Evolutionary conservation across 2,329 filamentous ascomycete genomes (phyloP).

Genomic region (Dothideomycetes sp.): DNA sequence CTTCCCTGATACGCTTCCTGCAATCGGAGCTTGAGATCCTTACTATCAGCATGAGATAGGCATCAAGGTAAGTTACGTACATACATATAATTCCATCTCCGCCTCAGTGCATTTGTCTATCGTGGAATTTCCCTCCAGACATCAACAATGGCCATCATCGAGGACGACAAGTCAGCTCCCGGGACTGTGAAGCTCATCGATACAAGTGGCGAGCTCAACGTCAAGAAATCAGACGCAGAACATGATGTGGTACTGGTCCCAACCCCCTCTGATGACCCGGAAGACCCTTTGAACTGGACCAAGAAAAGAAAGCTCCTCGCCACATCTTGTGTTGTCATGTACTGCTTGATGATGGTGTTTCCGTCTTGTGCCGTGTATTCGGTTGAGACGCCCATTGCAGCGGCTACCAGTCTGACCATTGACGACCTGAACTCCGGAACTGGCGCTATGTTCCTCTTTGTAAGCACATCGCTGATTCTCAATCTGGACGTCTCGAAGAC

Average conservation of each 20-base stretch:
- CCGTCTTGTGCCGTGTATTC: constrained; percentile 23
- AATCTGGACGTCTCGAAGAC: no score
- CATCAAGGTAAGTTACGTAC: no score
- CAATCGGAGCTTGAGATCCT: no score
- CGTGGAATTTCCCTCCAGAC: no score
- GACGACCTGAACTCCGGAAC: constrained; percentile 17
- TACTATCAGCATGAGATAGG: no score
- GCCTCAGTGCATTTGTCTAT: no score
- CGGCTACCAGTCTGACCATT: constrained; percentile 13
- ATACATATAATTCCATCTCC: no score
- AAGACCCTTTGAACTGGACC: constrained; percentile 15
- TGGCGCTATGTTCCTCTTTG: constrained; percentile 27
- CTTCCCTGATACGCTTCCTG: no score
- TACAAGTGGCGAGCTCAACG: constrained; percentile 24
- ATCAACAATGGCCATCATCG: no score
- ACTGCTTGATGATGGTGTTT: constrained; percentile 23
- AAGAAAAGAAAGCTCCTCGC: constrained; percentile 12
- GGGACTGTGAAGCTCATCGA: constrained; percentile 34
- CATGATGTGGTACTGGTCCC: constrained; percentile 30
- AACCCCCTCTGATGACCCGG: constrained; percentile 26
- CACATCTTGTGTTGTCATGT: constrained; percentile 14
- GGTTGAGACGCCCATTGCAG: constrained; percentile 20
- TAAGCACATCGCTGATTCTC: no score
- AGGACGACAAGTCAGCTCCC: constrained; percentile 13
- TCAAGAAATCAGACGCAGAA: constrained; percentile 24